Evolutionary conservation across 305 asterid genomes (phyloP), one percentile per base, ranked within the genome.

Genomic region (Ilex paraguariensis): DNA sequence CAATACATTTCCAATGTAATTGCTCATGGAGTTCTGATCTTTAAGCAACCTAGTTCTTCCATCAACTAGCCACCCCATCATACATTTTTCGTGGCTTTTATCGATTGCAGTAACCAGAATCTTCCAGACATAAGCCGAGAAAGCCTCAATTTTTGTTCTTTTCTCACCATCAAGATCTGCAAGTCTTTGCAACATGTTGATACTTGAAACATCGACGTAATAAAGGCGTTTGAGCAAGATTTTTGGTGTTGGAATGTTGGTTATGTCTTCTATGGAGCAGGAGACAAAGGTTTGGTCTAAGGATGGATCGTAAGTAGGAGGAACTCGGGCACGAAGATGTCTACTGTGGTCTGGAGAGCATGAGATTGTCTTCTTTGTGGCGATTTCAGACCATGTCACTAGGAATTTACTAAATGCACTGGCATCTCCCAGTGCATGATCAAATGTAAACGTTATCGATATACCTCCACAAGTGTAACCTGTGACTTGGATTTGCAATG

Each of bases 391-490:
- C 83, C 85, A 80, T 1, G 82, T 77, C 13, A 65, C 21, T 1
- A 80, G 81, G 56, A 82, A 81, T 73, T 73, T 85, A 71, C 78
- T 32, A 57, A 82, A 82, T 17, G 88, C 77, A 51, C 64, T 65
- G 16, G 87, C 88, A 63, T 84, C 91, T 4, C 91, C 91, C 30
- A 84, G 74, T n/a, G 85, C 88, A 72, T 82, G 83, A 55, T 82
- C 87, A 50, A 82, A 84, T n/a, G 91, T 77, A 75, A 84, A 82
- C 1, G 79, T 70, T 21, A 80, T 56, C 3, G 81, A 70, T 36
- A 69, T 7, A 65, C 82, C 75, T 55, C 80, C 78, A 53, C 91
- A 80, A 30, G 55, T n/a, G 64, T 60, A 85, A 15, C 40, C 17
- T 15, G 89, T 85, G 72, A 80, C 64, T 42, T 85, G 87, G 65